Base-by-base conservation (phyloP, 441 rosid species). In the Populus trichocarpa region DNA sequence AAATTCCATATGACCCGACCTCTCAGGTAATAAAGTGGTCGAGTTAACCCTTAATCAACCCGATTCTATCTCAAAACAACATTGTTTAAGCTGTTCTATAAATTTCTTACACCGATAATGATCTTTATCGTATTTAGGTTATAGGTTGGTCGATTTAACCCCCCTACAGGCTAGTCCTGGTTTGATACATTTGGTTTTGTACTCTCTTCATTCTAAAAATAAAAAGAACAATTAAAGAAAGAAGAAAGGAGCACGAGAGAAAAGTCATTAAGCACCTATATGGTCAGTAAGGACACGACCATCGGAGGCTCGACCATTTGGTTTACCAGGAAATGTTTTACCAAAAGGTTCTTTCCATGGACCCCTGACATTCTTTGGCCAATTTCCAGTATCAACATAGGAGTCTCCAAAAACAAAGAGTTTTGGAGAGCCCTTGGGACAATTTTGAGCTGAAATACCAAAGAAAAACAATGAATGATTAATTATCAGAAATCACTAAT, bases 381-480 rank as follows among this genome's bases (percentile, higher is more conserved):
- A 50, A 50, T 53, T 53, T 18, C 80, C 80, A 5, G 80, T 77
- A 61, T 77, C 80, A 2, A 64, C 71, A 11, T 77, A 77, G 3
- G 80, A 77, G 33, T 77, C 80, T 11, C 75, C 80, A 30, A 77
- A 77, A 4, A 71, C 80, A 64, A 71, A 71, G 7, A 77, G 70
- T 42, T 71, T 70, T 12, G 8, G 22, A 25, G 32, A 25, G 33
- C 74, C 57, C 30, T 65, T 53, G 63, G 22, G 22, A 8, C 23
- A 3, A 46, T 53, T 53, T 53, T 53, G 3, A 53, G 63, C 63
- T 53, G 63, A 53, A 53, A 18, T 18, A 18, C 63, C 23, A 16
- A 53, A 20, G 63, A 53, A 53, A 18, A 53, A 53, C 61, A 53
- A 53, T 18, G 22, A 18, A 18, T 53, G 63, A 53, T 53, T 14